phyloP scores from a whole-genome alignment of 2,329 filamentous ascomycete species.

The Diaporthe citri region DNA sequence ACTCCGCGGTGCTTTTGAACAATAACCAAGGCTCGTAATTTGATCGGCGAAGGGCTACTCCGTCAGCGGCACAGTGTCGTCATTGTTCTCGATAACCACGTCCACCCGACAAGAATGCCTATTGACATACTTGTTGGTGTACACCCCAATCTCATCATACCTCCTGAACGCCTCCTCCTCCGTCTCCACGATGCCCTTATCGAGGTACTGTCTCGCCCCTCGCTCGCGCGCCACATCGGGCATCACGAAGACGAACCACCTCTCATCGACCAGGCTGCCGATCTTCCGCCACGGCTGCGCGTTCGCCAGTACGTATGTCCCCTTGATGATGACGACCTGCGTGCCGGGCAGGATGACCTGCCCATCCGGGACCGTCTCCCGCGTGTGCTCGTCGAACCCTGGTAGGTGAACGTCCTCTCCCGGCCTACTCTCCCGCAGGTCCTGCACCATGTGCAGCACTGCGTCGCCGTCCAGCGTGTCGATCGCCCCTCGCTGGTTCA shows the following conservation, averaged over 20 bases:
- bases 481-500: constrained; percentile 1
- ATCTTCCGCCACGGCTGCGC: constrained; percentile 24
- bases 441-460: constrained; percentile 23
- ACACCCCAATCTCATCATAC: constrained; percentile 12
- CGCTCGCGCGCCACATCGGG: constrained; percentile 19
- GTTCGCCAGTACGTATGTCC: constrained; percentile 9
- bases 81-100: constrained; percentile 19
- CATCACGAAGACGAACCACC: constrained; percentile 22
- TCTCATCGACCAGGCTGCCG: background rate
- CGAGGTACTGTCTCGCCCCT: constrained; percentile 12
- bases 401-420: constrained; percentile 7
- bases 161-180: constrained; percentile 24
- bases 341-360: background rate
- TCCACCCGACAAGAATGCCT: constrained; percentile 25
- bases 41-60: background rate
- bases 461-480: constrained; percentile 25
- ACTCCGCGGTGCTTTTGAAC: no score
- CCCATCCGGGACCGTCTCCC: background rate
- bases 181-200: constrained; percentile 11
- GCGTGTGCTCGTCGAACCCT: constrained; percentile 21
- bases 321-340: constrained; percentile 27
- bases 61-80: constrained; percentile 16
- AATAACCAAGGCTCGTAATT: background rate
- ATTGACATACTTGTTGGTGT: constrained; percentile 23
- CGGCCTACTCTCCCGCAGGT: constrained; percentile 1